Evolutionary conservation across 2,329 filamentous ascomycete genomes (phyloP).

Genomic region (Chlorencoelia australis): DNA sequence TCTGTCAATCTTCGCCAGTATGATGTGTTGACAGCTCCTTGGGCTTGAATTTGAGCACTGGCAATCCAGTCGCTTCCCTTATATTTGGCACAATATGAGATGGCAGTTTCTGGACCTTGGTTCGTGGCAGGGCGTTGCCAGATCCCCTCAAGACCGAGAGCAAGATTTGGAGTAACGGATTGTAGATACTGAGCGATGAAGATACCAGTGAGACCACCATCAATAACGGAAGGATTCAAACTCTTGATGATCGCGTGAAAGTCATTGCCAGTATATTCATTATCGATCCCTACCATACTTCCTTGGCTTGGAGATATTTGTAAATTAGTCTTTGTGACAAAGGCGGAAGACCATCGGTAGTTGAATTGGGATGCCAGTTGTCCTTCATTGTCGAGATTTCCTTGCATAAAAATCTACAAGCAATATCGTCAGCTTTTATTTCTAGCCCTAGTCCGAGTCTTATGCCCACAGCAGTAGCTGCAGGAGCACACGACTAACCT

Average conservation of each 20-base stretch:
- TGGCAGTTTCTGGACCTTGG: conserved; percentile 78
- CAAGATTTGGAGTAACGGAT: conserved; percentile 75
- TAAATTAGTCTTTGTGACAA: conserved; percentile 80
- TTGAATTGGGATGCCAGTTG: conserved; percentile 84
- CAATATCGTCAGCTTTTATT: conserved; percentile 14
- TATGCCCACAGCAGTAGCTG: too few relatives aligned
- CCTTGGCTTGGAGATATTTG: conserved; percentile 74
- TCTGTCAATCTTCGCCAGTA: conserved; percentile 93
- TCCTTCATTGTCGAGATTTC: conserved; percentile 87
- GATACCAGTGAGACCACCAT: conserved; percentile 89
- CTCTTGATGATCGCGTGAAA: conserved; percentile 91
- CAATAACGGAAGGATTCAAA: conserved; percentile 87
- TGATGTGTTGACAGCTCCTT: conserved; percentile 78
- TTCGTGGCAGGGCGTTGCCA: conserved; percentile 82
- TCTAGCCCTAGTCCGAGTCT: background rate
- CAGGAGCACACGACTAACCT: conserved; percentile 45
- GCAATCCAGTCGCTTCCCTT: conserved; percentile 88
- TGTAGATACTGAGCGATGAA: conserved; percentile 94
- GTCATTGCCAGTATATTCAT: conserved; percentile 88
- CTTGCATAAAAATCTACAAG: conserved; percentile 82
- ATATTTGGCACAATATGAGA: conserved; percentile 88
- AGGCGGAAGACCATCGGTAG: conserved; percentile 71
- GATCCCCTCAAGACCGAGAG: conserved; percentile 83
- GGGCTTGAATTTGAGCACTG: conserved; percentile 70
- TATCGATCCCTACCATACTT: conserved; percentile 87